Base-by-base conservation (phyloP, 2,329 filamentous ascomycete genomes). In the Knufia fluminis region DNA sequence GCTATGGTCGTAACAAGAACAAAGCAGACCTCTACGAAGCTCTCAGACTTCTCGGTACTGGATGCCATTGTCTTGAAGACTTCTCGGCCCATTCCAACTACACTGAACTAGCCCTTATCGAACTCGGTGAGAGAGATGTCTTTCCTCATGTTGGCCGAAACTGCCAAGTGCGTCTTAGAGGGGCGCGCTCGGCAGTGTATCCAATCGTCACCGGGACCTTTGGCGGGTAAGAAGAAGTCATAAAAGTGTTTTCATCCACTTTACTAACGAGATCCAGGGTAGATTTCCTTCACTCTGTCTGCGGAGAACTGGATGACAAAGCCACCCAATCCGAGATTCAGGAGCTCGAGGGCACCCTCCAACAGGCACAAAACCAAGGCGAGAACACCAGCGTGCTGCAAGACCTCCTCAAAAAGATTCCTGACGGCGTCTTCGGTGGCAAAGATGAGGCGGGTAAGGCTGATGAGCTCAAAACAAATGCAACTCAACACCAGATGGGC, bases 71-170 rank as follows among this genome's bases (percentile, higher is more conserved):
- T 64, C 71, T 96, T 20, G 90, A 94, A 70, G 90, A 96, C 64
- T 97, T 83, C 70, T 83, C 89, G 48, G 91, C 90, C 14, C 91
- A 96, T 69, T 94, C 87, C 65, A 96, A 96, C 73, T 96, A 94
- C 68, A 81, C 77, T 12, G 90, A 96, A 66, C 78, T 96, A 51
- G 86, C 85, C 51, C 75, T 96, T 42, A 89, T 92, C 59, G 89
- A 95, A 65, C 69, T 95, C 60, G 89, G 88, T 46, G 88, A 92
- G 67, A 73, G 70, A 4, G 78, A 86, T 53, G 70, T 95, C 52
- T 96, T 96, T 66, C 87, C 91, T 22, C 89, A 95, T 61, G 86
- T 92, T 48, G 91, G 91, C 31, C 76, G 80, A 51, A 70, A 78
- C 59, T 88, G 88, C n/a, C 71, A 73, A 61, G 71, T 95, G 23